Evolutionary conservation across 768 basidiomycete genomes (phyloP), one percentile per base, ranked within the genome.

Genomic region (Favolaschia claudopus): DNA sequence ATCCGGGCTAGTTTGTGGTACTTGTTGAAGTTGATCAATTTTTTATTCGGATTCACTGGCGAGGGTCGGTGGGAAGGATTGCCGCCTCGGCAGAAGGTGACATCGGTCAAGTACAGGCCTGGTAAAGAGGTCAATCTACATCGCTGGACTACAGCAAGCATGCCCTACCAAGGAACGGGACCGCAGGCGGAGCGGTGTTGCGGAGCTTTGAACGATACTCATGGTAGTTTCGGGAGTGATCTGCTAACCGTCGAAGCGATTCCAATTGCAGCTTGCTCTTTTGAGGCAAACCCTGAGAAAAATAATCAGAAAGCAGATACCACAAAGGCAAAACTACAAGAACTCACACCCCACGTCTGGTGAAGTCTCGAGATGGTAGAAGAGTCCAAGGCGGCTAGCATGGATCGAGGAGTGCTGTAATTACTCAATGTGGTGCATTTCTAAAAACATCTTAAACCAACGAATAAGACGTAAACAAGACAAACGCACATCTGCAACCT

Each of bases 81-180:
- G 19, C 96, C 96, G 69, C 98, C 96, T 36, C 92, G 87, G 70
- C 94, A 96, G 75, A 99, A 99, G 7, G 95, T 98, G 58, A 97
- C 83, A 73, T 96, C 95, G 10, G 95, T 95, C 61, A 96, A 77
- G 72, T 95, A 95, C 32, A 94, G 79, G 45, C 91, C 92, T 92
- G 58, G 8, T 51, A 33, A 66, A 65, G 34, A 56, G 73, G 55
- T 54, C 39, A 39, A 28, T 22, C 27, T 39, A 15, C 58, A 36
- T 27, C 33, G 39, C n/a, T 38, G 55, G 39, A 36, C 34, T 14
- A 22, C 22, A 10, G 44, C n/a, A 20, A 33, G 36, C 10, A 47
- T 50, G 10, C 64, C 80, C 69, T 76, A 85, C 96, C 96, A 44
- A 99, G 82, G 85, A 99, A 99, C 2, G 96, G 96, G 33, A 99